A percentile compares a stretch with the other conserved stretches of the same genome.
Conservation (phyloP, 2,329 filamentous ascomycete species). For the Geosmithia flava region DNA sequence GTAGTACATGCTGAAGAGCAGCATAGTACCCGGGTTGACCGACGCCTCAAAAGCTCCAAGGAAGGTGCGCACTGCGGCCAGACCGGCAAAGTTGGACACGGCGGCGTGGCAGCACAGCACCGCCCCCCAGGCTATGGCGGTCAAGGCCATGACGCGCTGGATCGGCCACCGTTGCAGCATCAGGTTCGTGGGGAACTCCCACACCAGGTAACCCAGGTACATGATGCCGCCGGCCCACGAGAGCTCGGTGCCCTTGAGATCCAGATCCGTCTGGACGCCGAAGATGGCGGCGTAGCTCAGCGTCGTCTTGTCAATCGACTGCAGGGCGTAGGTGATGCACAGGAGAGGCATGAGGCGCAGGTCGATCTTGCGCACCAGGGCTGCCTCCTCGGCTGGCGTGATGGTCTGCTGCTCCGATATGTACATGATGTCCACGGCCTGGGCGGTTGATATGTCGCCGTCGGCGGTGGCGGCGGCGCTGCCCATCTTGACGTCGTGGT, state of each 20-base stretch:
- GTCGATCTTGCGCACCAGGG: slow-evolving; percentile 16
- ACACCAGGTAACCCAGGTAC: slow-evolving; percentile 35
- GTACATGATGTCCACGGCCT: too few species aligned
- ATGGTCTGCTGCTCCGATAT: not conserved
- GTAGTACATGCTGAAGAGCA: slow-evolving; percentile 21
- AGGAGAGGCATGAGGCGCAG: not conserved
- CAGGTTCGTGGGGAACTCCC: slow-evolving; percentile 10
- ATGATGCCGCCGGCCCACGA: slow-evolving; percentile 37
- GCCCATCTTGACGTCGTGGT: too few species aligned
- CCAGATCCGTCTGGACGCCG: slow-evolving; percentile 30
- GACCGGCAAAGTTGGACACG: slow-evolving; percentile 14
- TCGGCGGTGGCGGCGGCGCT: too few species aligned
- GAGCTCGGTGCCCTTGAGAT: slow-evolving; percentile 34
- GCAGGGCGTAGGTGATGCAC: not conserved
- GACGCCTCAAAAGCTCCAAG: slow-evolving; percentile 17
- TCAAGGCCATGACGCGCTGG: not conserved
- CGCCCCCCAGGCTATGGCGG: slow-evolving; percentile 14
- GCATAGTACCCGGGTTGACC: slow-evolving; percentile 14
- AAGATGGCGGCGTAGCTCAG: slow-evolving; percentile 38
- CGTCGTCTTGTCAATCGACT: slow-evolving; percentile 42
- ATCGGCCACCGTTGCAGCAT: not conserved
- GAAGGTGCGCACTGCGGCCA: slow-evolving; percentile 18
- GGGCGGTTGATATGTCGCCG: too few species aligned
- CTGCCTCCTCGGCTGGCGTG: not conserved
- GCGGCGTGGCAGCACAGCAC: slow-evolving; percentile 30